These are phyloP conservation scores for Batrachochytrium dendrobatidis DNA, from an alignment of 371 early-diverging fungal genomes.

Conservation along the genomic window DNA sequence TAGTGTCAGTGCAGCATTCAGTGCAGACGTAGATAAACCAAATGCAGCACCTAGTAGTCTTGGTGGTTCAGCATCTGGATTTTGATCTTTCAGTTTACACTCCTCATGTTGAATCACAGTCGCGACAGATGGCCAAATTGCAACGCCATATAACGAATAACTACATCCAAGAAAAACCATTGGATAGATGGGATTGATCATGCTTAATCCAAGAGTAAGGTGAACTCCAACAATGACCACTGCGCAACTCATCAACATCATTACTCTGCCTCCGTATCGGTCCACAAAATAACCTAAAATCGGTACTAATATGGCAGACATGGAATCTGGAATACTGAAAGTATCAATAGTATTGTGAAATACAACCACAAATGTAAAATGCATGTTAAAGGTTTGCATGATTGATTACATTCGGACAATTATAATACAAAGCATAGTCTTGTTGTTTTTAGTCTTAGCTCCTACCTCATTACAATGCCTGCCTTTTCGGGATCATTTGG, in stretches of 20 bases:
- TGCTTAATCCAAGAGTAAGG: slow-evolving; percentile 41
- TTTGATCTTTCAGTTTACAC: slow-evolving; percentile 7
- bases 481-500: slow-evolving; percentile 50
- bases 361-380: background rate
- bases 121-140: slow-evolving; percentile 57
- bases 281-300: slow-evolving; percentile 48
- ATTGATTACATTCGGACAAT: background rate
- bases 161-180: slow-evolving; percentile 46
- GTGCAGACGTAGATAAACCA: slow-evolving; percentile 52
- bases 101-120: slow-evolving; percentile 37
- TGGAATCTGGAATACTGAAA: slow-evolving; percentile 44
- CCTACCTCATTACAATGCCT: slow-evolving; percentile 49
- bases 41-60: slow-evolving; percentile 56
- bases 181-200: slow-evolving; percentile 39
- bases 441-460: background rate
- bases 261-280: slow-evolving; percentile 39
- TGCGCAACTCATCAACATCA: slow-evolving; percentile 38
- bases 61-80: slow-evolving; percentile 5
- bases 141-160: slow-evolving; percentile 55
- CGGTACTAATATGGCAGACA: slow-evolving; percentile 50
- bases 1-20: slow-evolving; percentile 52
- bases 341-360: background rate
- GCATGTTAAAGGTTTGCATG: background rate
- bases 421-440: background rate
- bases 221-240: slow-evolving; percentile 44